Conservation (phyloP, 2,329 filamentous ascomycete genomes). For the Aspergillus sp. region DNA sequence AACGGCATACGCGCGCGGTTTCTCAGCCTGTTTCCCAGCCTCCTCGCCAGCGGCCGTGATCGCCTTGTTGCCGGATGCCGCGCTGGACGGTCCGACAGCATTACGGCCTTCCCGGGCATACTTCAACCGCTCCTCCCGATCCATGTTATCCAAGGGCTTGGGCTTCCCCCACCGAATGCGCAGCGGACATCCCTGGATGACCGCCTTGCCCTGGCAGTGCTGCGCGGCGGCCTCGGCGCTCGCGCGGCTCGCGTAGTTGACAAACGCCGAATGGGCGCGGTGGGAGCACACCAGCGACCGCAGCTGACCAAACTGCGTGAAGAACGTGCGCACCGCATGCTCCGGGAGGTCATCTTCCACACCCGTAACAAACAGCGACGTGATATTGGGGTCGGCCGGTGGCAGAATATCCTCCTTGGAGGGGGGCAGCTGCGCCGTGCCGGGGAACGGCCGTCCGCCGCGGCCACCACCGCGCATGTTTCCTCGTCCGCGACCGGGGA, state of each 20-base stretch:
- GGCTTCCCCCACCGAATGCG: conserved; percentile 91
- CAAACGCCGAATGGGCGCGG: conserved; percentile 93
- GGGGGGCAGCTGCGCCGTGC: conserved; percentile 71
- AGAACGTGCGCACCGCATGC: conserved; percentile 85
- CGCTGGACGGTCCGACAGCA: conserved; percentile 50
- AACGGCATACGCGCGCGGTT: conserved; percentile 48
- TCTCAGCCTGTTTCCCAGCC: conserved; percentile 32
- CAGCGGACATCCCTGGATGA: conserved; percentile 87
- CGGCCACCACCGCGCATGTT: conserved; percentile 43
- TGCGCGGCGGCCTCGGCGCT: conserved; percentile 82
- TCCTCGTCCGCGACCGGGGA: conserved; percentile 48
- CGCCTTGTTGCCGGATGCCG: conserved; percentile 29
- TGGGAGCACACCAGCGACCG: conserved; percentile 94
- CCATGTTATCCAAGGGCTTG: conserved; percentile 86
- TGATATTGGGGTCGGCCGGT: conserved; percentile 79
- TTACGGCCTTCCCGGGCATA: conserved; percentile 76
- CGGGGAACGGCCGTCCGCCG: conserved; percentile 62
- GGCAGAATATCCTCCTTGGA: conserved; percentile 82
- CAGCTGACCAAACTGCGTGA: conserved; percentile 82
- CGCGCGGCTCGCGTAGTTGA: conserved; percentile 86
- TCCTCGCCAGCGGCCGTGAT: conserved; percentile 42
- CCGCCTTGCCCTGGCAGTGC: conserved; percentile 79
- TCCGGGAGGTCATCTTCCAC: conserved; percentile 96
- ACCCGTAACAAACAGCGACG: conserved; percentile 90
- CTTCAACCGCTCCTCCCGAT: conserved; percentile 75